Evolutionary conservation across 352 stramenopile genomes (phyloP).

Genomic region (Phytophthora boehmeriae): DNA sequence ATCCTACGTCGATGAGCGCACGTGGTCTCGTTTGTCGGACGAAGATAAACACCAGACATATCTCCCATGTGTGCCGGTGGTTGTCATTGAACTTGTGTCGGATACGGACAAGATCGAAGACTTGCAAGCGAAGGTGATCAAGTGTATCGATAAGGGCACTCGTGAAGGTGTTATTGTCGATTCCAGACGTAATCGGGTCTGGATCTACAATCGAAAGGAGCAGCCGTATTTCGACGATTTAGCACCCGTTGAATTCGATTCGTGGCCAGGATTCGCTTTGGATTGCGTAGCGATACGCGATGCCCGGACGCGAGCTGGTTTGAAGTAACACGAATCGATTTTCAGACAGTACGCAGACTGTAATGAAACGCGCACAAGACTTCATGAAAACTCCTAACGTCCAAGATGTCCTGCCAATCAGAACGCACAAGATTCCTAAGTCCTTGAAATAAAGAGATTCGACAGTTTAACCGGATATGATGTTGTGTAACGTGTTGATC

Average conservation of each 20-base stretch:
- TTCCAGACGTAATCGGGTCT: slow-evolving; percentile 23
- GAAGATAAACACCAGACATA: not conserved
- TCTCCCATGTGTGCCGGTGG: not conserved
- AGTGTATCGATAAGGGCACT: slow-evolving; percentile 28
- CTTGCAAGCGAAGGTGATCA: slow-evolving; percentile 4
- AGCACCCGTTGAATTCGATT: slow-evolving; percentile 35
- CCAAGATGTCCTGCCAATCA: no score
- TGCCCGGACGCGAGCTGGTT: not conserved
- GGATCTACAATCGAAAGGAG: slow-evolving; percentile 30
- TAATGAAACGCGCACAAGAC: no score
- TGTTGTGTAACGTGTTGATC: no score
- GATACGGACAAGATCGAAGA: slow-evolving; percentile 1
- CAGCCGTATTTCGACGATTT: slow-evolving; percentile 21
- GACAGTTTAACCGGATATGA: no score
- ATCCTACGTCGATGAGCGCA: no score
- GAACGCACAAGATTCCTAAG: no score
- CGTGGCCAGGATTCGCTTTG: slow-evolving; percentile 36
- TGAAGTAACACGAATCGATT: no score
- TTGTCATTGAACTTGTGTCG: slow-evolving; percentile 5
- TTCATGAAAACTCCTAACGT: no score
- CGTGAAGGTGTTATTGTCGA: slow-evolving; percentile 35
- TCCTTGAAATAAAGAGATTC: no score
- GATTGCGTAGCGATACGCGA: slow-evolving; percentile 17
- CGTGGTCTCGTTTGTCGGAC: not conserved
- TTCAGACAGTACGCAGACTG: no score